phyloP scores from a whole-genome alignment of 2,329 filamentous ascomycete genomes.

The Clonostachys chloroleuca region DNA sequence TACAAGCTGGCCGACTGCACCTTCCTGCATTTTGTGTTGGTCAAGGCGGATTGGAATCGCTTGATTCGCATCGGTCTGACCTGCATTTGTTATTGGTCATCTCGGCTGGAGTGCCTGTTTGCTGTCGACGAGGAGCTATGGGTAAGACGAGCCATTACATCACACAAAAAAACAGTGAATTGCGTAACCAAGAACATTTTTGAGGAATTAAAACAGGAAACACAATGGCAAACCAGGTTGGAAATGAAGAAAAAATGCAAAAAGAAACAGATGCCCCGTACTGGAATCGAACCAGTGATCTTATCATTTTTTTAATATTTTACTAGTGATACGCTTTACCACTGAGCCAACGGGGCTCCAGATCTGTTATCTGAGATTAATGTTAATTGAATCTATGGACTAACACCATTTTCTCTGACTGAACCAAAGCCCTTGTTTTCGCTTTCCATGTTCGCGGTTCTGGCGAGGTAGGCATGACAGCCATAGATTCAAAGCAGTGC shows the following conservation, averaged over 20 bases:
- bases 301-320: constrained; percentile 18
- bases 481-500: no score
- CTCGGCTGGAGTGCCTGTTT: no score
- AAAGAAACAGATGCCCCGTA: constrained; percentile 12
- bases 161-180: neutral
- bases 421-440: neutral
- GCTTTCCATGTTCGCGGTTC: neutral
- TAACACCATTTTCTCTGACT: neutral
- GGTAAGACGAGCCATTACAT: no score
- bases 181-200: neutral
- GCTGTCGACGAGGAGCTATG: no score
- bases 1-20: no score
- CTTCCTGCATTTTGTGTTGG: no score
- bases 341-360: constrained; percentile 19
- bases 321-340: constrained; percentile 24
- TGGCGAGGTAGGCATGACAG: neutral
- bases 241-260: constrained; percentile 1
- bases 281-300: constrained; percentile 21
- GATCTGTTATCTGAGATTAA: neutral
- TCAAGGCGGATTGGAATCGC: no score
- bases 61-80: no score
- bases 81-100: no score
- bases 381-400: no score
- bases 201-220: neutral
- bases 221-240: neutral